Evolutionary conservation across 805 yeast genomes (phyloP).

Genomic region (Groenewaldozyma salmanticensis): DNA sequence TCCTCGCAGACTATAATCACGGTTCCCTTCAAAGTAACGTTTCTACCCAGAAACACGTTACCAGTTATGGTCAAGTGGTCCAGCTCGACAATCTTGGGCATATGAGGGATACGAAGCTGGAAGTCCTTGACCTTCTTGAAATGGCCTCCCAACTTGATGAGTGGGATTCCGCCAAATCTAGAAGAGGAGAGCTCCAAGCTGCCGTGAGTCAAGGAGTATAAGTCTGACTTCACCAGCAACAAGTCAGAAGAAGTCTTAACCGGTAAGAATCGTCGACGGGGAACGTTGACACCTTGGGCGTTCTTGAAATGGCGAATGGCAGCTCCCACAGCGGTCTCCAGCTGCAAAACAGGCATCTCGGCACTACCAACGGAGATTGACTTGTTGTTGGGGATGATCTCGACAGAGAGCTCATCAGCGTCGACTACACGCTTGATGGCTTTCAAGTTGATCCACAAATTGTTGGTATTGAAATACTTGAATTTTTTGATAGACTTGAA

Average conservation of each 20-base stretch:
- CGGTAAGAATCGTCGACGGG: conserved; percentile 95
- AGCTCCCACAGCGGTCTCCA: conserved; percentile 99
- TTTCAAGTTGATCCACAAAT: conserved; percentile 91
- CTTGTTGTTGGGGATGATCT: conserved; percentile 92
- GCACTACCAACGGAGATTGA: conserved; percentile 65
- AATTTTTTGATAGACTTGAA: conserved; percentile 96
- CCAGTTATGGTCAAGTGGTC: conserved; percentile 98
- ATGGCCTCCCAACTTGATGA: conserved; percentile 92
- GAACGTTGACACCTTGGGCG: conserved; percentile 97
- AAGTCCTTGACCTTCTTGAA: conserved; percentile 92
- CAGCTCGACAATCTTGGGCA: conserved; percentile 92
- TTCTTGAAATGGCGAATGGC: conserved; percentile 92
- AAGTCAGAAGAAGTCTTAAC: conserved; percentile 96
- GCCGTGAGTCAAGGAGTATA: conserved; percentile 86
- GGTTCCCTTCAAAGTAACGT: conserved; percentile 88
- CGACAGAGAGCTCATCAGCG: conserved; percentile 70
- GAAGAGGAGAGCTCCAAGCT: conserved; percentile 72
- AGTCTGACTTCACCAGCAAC: conserved; percentile 87
- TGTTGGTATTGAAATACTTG: conserved; percentile 96
- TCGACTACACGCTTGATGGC: conserved; percentile 92
- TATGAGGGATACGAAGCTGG: conserved; percentile 82
- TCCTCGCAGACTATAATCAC: conserved; percentile 96
- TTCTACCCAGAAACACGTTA: conserved; percentile 83
- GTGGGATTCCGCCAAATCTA: conserved; percentile 87
- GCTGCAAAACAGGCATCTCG: conserved; percentile 81